phyloP scores from a whole-genome alignment of 2,329 filamentous ascomycete species.

The Xylaria hypoxylon region DNA sequence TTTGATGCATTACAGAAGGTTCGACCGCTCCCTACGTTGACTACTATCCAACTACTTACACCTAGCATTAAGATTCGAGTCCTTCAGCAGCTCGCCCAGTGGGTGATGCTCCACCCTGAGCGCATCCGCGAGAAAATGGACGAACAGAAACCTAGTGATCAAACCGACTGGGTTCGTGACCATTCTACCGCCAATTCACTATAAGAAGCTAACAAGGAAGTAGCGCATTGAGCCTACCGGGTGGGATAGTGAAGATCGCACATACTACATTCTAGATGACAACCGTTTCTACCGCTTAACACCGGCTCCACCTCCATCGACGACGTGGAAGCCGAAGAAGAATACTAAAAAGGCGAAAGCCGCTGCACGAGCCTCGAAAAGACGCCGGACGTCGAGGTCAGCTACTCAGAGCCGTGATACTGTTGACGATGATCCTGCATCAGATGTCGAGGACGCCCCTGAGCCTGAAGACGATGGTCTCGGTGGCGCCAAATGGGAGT shows the following conservation, averaged over 20 bases:
- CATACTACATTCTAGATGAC: slow-evolving; percentile 92
- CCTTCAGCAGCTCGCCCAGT: slow-evolving; percentile 88
- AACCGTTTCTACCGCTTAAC: slow-evolving; percentile 90
- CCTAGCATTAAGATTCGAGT: slow-evolving; percentile 69
- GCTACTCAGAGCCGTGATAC: slow-evolving; percentile 57
- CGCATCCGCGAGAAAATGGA: slow-evolving; percentile 87
- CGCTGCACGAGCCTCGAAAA: slow-evolving; percentile 75
- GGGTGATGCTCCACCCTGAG: slow-evolving; percentile 89
- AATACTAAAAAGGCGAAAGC: slow-evolving; percentile 75
- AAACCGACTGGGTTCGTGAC: slow-evolving; percentile 82
- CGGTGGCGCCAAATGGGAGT: slow-evolving; percentile 88
- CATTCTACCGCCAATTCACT: slow-evolving; percentile 40
- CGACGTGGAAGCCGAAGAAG: slow-evolving; percentile 68
- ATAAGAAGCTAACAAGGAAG: slow-evolving; percentile 50
- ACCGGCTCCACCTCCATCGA: slow-evolving; percentile 73
- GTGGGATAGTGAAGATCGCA: slow-evolving; percentile 87
- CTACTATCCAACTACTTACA: slow-evolving; percentile 19
- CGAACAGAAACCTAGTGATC: slow-evolving; percentile 82
- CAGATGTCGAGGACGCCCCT: slow-evolving; percentile 46
- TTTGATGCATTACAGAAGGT: slow-evolving; percentile 88
- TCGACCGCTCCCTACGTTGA: slow-evolving; percentile 6
- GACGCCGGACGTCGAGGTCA: slow-evolving; percentile 67
- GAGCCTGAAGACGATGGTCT: slow-evolving; percentile 70
- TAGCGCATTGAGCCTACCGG: slow-evolving; percentile 84
- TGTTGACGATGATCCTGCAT: slow-evolving; percentile 52